A percentile compares a stretch with the other conserved stretches of the same genome.
These are phyloP conservation scores for Wallacemonas sp. DNA, from an alignment of 208 protist genomes.

Conservation along the genomic window DNA sequence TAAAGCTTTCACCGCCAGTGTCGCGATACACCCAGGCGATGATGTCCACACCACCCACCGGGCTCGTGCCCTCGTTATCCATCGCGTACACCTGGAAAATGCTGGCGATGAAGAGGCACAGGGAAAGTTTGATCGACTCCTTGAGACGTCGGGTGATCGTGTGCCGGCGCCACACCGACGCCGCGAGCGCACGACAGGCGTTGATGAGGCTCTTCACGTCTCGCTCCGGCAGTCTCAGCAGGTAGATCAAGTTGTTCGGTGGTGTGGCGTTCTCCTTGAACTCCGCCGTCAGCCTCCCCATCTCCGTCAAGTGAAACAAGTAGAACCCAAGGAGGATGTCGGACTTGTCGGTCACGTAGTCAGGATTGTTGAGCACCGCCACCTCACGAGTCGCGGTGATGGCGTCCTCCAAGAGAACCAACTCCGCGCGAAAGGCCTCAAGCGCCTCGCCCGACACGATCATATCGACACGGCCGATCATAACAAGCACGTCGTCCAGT, in stretches of 20 bases:
- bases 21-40: constrained; percentile 80
- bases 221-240: constrained; percentile 39
- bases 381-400: constrained; percentile 70
- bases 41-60: constrained; percentile 67
- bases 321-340: constrained; percentile 85
- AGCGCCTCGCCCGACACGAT: constrained; percentile 56
- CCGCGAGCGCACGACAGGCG: constrained; percentile 36
- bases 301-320: constrained; percentile 79
- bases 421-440: constrained; percentile 42
- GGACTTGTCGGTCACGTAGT: constrained; percentile 75
- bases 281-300: constrained; percentile 55
- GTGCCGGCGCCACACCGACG: constrained; percentile 37
- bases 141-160: constrained; percentile 78
- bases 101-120: constrained; percentile 65
- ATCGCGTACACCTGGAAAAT: constrained; percentile 81
- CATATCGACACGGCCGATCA: constrained; percentile 61
- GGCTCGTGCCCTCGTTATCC: constrained; percentile 48
- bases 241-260: constrained; percentile 56
- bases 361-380: constrained; percentile 79
- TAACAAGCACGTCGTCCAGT: constrained; percentile 77
- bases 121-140: constrained; percentile 78
- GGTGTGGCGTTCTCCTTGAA: constrained; percentile 48
- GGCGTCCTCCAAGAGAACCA: constrained; percentile 61
- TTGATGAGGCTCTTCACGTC: constrained; percentile 55
- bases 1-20: constrained; percentile 83